Evolutionary conservation across 176 grass and related monocot species (phyloP), one percentile per base, ranked within the genome.

Genomic region (Lolium multiflorum): DNA sequence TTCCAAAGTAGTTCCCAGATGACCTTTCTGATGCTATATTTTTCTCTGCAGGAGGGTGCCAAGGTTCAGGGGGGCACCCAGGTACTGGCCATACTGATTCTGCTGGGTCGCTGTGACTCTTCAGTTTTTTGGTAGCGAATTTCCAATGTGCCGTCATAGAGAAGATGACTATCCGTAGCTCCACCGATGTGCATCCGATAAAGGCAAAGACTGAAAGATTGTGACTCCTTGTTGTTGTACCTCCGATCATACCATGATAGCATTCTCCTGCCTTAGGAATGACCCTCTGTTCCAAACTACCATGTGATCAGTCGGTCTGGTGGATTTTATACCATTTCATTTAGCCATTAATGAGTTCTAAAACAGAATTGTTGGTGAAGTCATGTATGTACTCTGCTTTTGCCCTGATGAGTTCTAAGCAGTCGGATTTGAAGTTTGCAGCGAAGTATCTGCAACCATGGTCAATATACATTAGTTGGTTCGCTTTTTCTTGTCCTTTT

Each of bases 51-150:
- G 38, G 31, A 78, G 64, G 90, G 72, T 76, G 56, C 90, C 90
- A 49, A 92, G 90, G 82, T 94, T 89, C 83, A 92, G 90, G 81
- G 89, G 92, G 84, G 79, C 82, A 35, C 43, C 57, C 62, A 62
- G 77, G 55, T 94, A 85, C 76, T 80, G 65, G 47, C 89, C 92
- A 49, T 94, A 94, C 50, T 92, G 82, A 91, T 79, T 72, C 69
- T 81, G 58, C 82, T 20, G 47, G 37, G 39, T 22, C 84, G 59
- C 60, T 26, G 69, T 76, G 62, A 87, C 68, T 64, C 70, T 38
- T 78, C 18, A 60, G 62, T 78, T 88, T 82, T 88, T 51, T 44
- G 35, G 35, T 82, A 21, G 48, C 21, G 25, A 68, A 47, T 37
- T 21, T 54, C 49, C 79, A 69, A 11, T 28, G 31, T 68, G 49